phyloP scores from a whole-genome alignment of 2,329 filamentous ascomycete genomes.

The Fusarium newnesense region DNA sequence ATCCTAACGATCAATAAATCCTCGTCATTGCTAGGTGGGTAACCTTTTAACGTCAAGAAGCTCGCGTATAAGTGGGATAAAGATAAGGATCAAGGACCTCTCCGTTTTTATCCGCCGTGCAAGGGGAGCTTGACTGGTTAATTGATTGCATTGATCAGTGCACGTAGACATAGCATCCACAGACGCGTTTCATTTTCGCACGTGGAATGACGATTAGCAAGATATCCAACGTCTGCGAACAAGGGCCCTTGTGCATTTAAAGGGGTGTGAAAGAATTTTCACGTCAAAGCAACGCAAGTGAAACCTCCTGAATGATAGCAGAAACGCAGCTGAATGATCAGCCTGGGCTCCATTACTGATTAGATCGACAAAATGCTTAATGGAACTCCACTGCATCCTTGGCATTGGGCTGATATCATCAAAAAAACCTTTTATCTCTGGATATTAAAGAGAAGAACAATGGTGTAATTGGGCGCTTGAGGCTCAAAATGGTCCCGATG shows the following conservation, averaged over 20 bases:
- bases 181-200: background rate
- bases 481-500: slow-evolving; percentile 10
- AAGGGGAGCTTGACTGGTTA: background rate
- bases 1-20: rapidly evolving
- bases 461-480: slow-evolving; percentile 11
- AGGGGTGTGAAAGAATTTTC: background rate
- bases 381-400: background rate
- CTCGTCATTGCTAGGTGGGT: background rate
- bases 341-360: background rate
- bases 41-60: background rate
- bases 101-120: background rate
- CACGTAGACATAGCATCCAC: background rate
- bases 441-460: background rate
- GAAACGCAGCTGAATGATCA: background rate
- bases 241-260: background rate
- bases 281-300: background rate
- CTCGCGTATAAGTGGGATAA: background rate
- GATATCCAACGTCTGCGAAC: background rate
- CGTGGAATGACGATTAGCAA: background rate
- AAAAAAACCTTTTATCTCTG: slow-evolving; percentile 3
- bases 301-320: background rate
- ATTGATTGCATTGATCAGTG: background rate
- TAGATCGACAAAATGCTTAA: background rate
- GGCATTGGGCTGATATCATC: background rate
- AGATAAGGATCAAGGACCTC: rapidly evolving